Evolutionary conservation across 176 grass and related monocot species (phyloP).

Genomic region (Secale cereale): DNA sequence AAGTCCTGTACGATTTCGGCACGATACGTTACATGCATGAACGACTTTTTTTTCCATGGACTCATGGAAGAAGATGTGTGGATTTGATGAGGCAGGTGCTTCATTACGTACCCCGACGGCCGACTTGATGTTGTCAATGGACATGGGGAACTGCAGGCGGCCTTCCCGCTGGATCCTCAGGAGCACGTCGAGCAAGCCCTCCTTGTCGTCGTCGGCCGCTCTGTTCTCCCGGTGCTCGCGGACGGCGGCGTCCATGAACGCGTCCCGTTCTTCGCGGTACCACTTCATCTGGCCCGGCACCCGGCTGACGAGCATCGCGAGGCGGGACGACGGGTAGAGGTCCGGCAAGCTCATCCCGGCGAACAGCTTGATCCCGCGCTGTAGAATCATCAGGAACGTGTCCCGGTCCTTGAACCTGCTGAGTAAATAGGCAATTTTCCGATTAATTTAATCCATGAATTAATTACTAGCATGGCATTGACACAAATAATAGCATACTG

Average conservation of each 20-base stretch:
- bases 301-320: not conserved
- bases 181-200: constrained; percentile 41
- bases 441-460: too few species aligned
- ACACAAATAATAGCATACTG: too few species aligned
- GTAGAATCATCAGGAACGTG: not conserved
- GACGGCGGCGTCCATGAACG: constrained; percentile 6
- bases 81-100: not conserved
- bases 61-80: not conserved
- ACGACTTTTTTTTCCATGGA: not conserved
- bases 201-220: not conserved
- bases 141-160: constrained; percentile 5
- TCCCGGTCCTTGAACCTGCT: constrained; percentile 2
- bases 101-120: not conserved
- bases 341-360: not conserved
- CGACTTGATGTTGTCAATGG: constrained; percentile 32
- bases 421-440: too few species aligned
- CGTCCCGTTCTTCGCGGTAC: not conserved
- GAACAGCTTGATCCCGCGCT: not conserved
- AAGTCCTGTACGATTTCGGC: not conserved
- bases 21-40: not conserved
- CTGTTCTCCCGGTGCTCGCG: constrained; percentile 20
- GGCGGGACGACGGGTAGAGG: not conserved
- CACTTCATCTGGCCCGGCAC: not conserved
- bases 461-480: too few species aligned
- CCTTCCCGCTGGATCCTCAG: constrained; percentile 27